Conservation (phyloP, 2,329 filamentous ascomycete genomes). For the Capronia americana region DNA sequence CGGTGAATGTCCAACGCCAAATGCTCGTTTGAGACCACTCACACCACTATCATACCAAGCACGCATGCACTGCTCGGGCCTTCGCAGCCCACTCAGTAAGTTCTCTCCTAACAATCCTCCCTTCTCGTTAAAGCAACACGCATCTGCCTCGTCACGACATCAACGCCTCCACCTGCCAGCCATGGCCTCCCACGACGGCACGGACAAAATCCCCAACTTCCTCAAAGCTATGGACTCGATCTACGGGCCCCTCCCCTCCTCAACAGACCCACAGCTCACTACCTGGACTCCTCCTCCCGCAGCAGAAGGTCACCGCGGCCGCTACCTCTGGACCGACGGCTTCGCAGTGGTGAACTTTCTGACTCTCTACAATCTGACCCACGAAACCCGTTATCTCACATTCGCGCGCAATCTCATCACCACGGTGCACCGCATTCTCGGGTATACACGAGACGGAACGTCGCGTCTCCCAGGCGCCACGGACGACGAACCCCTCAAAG, state of each 20-base stretch:
- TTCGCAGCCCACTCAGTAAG: neutral
- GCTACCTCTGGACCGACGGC: conserved; percentile 67
- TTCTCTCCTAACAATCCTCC: neutral
- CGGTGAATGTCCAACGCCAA: neutral
- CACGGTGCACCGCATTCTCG: conserved; percentile 61
- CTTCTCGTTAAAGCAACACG: neutral
- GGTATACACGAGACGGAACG: conserved; percentile 58
- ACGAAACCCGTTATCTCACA: conserved; percentile 53
- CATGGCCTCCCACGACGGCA: conserved; percentile 22
- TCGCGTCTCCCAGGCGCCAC: conserved; percentile 59
- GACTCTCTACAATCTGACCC: conserved; percentile 56
- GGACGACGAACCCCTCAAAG: conserved; percentile 58
- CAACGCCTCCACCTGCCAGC: neutral
- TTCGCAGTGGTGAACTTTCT: conserved; percentile 66
- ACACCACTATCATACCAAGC: too few species aligned
- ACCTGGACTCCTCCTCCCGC: conserved; percentile 58
- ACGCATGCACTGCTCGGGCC: neutral
- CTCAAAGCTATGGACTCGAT: conserved; percentile 49
- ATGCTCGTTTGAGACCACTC: neutral
- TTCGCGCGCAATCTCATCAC: conserved; percentile 58
- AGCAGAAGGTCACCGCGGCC: conserved; percentile 62
- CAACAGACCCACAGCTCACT: conserved; percentile 38
- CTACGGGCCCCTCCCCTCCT: conserved; percentile 46
- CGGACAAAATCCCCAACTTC: conserved; percentile 39
- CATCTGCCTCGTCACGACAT: neutral